These are phyloP conservation scores for Fusarium concolor DNA, from an alignment of 2,329 filamentous ascomycete species.

Conservation along the genomic window DNA sequence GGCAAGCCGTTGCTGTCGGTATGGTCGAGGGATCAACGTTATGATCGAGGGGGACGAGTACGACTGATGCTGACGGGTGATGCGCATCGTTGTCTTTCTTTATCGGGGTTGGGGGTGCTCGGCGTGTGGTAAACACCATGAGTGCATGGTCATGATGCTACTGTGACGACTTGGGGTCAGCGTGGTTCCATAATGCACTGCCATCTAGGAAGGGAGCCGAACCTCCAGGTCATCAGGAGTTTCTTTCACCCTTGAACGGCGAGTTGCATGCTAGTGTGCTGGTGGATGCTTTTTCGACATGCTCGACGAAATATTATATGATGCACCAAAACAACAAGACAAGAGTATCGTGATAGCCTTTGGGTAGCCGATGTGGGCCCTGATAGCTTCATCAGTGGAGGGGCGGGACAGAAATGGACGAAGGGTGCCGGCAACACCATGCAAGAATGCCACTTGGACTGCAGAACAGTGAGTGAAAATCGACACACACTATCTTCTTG, in stretches of 20 bases:
- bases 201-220: not conserved
- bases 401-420: not conserved
- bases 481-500: not conserved
- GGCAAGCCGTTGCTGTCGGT: not conserved
- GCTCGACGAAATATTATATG: not conserved
- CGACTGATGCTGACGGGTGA: not conserved
- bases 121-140: conserved; percentile 17
- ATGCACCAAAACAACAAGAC: not conserved
- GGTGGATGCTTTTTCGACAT: not conserved
- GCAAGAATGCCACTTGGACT: not conserved
- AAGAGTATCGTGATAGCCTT: not conserved
- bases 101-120: not conserved
- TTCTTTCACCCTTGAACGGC: not conserved
- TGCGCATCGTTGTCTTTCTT: not conserved
- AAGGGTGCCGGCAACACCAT: conserved; percentile 4
- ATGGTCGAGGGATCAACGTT: too few species aligned
- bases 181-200: not conserved
- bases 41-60: not conserved
- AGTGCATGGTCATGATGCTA: not conserved
- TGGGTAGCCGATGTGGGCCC: conserved; percentile 2
- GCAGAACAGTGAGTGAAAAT: not conserved
- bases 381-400: not conserved
- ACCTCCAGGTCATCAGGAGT: fast-evolving
- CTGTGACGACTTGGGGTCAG: not conserved
- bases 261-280: not conserved